phyloP scores from a whole-genome alignment of 2,329 filamentous ascomycete species.

The Nemania sp. region DNA sequence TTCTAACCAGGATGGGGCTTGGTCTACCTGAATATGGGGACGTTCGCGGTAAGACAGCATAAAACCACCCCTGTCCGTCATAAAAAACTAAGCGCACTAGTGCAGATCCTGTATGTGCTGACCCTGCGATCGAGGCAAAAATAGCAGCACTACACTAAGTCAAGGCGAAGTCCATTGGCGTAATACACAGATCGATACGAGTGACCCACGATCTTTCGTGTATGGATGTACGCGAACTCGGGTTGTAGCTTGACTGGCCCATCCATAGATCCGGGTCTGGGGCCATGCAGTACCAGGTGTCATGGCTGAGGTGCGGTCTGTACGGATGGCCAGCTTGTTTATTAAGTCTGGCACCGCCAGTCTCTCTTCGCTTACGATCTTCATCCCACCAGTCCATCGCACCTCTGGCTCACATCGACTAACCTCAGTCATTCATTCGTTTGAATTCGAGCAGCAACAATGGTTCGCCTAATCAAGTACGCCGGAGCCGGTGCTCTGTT shows the following conservation, averaged over 20 bases:
- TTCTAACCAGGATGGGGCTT: slow-evolving; percentile 18
- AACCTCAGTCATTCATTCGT: slow-evolving; percentile 50
- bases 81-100: slow-evolving; percentile 13
- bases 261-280: slow-evolving; percentile 28
- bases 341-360: slow-evolving; percentile 36
- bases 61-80: background rate
- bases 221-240: background rate
- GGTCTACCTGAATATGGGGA: background rate
- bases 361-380: slow-evolving; percentile 25
- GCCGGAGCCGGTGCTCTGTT: slow-evolving; percentile 49
- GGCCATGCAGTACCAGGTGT: slow-evolving; percentile 6
- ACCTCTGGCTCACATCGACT: slow-evolving; percentile 30
- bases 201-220: slow-evolving; percentile 29
- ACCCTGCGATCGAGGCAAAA: slow-evolving; percentile 24
- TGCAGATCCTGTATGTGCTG: slow-evolving; percentile 23
- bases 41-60: background rate
- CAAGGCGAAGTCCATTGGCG: background rate
- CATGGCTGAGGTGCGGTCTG: background rate
- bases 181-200: slow-evolving; percentile 32
- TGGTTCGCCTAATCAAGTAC: slow-evolving; percentile 52
- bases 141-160: slow-evolving; percentile 27
- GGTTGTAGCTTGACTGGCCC: slow-evolving; percentile 18
- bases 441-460: slow-evolving; percentile 43
- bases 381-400: slow-evolving; percentile 34
- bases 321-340: slow-evolving; percentile 23